Base-by-base conservation (phyloP, 2,329 filamentous ascomycete species). In the Arthrobotrys conoides region DNA sequence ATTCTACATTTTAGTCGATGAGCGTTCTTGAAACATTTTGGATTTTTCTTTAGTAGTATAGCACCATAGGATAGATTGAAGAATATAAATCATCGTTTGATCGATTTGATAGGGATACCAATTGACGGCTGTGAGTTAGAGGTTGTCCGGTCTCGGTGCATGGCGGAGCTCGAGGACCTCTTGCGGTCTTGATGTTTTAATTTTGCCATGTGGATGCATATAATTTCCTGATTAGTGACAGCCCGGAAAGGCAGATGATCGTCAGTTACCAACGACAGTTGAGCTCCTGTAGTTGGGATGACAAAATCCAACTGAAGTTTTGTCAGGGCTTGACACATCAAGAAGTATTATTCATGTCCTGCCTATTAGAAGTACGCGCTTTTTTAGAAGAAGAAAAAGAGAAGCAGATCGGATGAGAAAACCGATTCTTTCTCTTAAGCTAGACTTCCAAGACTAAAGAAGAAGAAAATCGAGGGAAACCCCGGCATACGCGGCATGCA, bases 61-160 rank as follows among this genome's bases (percentile, higher is more conserved):
- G 36, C 44, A 27, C 41, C n/a, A 44, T 44, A 27, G 20, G 57
- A 27, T 61, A 61, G 57, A 61, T 44, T 44, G 57, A 61, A 59
- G 55, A 59, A 61, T 61, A 61, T 30, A 61, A 61, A 61, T 44
- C 20, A 61, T 44, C 16, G 57, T 44, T 41, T 18, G 33, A 38
- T 44, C 10, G 24, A 33, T 44, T 22, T 33, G 38, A 41, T 33
- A 30, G 14, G 24, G 49, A 30, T n/a, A 4, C 10, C 20, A 49
- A n/a, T n/a, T n/a, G n/a, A 16, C 10, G 24, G 51, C 27, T 9
- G 51, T 5, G 27, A 14, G 22, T 24, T 27, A 2, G 10, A 14
- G 5, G 9, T 20, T 6, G 20, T 20, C 16, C 30, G 16, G 30
- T 33, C 51, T 33, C 41, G 33, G 53, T 38, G n/a, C 30, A n/a